phyloP scores from a whole-genome alignment of 164 flowering plant genomes.

The Berberis vulgaris region DNA sequence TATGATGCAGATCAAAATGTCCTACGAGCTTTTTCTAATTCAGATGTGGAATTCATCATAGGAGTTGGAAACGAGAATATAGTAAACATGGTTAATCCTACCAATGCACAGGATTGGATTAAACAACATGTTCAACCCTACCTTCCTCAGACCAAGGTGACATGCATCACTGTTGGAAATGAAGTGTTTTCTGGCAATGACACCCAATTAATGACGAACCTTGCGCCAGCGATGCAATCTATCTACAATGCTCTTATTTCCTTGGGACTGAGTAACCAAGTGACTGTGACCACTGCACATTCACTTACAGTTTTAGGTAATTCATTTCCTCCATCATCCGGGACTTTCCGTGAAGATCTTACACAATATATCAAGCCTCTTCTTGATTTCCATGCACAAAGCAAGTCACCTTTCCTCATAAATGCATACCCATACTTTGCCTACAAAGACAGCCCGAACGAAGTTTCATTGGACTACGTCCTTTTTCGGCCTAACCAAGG shows the following conservation, averaged over 20 bases:
- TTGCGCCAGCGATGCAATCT: conserved; percentile 74
- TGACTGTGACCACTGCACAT: conserved; percentile 73
- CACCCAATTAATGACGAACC: conserved; percentile 22
- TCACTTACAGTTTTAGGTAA: conserved; percentile 39
- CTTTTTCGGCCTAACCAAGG: conserved; percentile 65
- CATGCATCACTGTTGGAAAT: conserved; percentile 65
- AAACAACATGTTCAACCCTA: conserved; percentile 41
- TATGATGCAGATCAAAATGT: conserved; percentile 78
- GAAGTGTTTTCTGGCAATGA: conserved; percentile 46
- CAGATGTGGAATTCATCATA: conserved; percentile 59
- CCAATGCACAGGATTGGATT: conserved; percentile 53
- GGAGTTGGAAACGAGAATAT: conserved; percentile 52
- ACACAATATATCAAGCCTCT: conserved; percentile 45
- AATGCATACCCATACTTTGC: conserved; percentile 93
- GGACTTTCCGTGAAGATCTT: conserved; percentile 44
- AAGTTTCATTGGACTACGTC: conserved; percentile 48
- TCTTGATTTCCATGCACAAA: conserved; percentile 52
- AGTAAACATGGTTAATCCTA: conserved; percentile 36
- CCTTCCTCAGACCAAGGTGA: conserved; percentile 44
- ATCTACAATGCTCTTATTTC: conserved; percentile 42
- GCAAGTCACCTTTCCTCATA: conserved; percentile 67
- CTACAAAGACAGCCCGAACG: conserved; percentile 50
- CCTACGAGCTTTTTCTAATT: conserved; percentile 49
- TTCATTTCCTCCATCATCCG: conserved; percentile 87
- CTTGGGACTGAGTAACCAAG: conserved; percentile 45